Percentiles rank a stretch among this genome's conserved stretches.
Evolutionary conservation across 2,329 filamentous ascomycete genomes (phyloP).

Genomic region (Penicillium sp.): DNA sequence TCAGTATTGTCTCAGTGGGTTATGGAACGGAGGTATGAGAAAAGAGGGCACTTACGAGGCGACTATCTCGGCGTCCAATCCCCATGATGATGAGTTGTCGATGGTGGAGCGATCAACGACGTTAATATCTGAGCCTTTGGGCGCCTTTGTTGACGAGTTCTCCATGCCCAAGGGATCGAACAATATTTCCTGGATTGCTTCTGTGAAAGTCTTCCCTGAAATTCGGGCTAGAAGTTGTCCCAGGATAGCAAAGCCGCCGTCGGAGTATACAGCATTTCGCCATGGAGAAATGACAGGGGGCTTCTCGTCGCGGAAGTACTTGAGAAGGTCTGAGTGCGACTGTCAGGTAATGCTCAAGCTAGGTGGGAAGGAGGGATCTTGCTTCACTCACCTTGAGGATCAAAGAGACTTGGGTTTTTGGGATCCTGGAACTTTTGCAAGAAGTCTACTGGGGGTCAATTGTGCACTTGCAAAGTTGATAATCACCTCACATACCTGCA

Average conservation of each 20-base stretch:
- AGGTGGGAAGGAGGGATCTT: neutral
- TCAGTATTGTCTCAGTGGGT: neutral
- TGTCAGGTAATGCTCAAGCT: neutral
- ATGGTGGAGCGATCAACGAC: neutral
- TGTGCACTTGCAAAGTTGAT: neutral
- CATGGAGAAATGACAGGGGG: slow-evolving; percentile 8
- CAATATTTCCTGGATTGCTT: slow-evolving; percentile 1
- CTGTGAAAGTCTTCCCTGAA: neutral
- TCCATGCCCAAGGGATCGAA: slow-evolving; percentile 4
- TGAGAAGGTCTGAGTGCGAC: neutral
- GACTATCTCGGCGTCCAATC: neutral
- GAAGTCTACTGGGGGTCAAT: neutral
- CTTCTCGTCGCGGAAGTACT: slow-evolving; percentile 7
- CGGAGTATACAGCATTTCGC: slow-evolving; percentile 10
- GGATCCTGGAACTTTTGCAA: neutral
- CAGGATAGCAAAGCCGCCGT: slow-evolving; percentile 7
- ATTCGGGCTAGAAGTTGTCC: slow-evolving; percentile 6
- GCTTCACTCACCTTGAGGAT: neutral
- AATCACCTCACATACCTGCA: neutral
- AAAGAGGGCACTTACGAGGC: slow-evolving; percentile 1
- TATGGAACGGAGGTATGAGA: neutral
- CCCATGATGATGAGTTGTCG: neutral
- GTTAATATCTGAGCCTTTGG: slow-evolving; percentile 1
- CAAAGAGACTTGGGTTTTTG: neutral
- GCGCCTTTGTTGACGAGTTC: neutral